Percentiles rank a stretch among this genome's conserved stretches.
These are phyloP conservation scores for Pneumocystis sp. DNA, from an alignment of 1,139 yeast species.

Conservation along the genomic window DNA sequence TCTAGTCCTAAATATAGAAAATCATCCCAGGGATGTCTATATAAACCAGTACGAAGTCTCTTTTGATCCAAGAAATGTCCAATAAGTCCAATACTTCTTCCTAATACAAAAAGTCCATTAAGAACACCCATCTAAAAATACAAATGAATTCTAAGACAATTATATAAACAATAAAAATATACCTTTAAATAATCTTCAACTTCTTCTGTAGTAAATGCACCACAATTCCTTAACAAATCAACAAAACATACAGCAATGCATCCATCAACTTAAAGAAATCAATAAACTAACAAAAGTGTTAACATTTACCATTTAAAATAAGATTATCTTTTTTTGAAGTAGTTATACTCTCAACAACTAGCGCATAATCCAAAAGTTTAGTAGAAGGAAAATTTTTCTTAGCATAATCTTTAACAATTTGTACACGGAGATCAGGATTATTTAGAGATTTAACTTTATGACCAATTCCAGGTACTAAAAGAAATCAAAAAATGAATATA, in stretches of 20 bases:
- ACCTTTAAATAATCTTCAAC: conserved; percentile 29
- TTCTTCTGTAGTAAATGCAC: conserved; percentile 32
- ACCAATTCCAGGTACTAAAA: conserved; percentile 33
- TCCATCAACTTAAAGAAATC: conserved; percentile 28
- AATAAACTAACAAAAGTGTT: not conserved
- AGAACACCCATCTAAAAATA: conserved; percentile 28
- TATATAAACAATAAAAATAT: not conserved
- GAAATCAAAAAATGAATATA: not conserved
- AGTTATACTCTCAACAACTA: conserved; percentile 36
- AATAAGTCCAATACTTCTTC: conserved; percentile 34
- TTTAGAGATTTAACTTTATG: conserved; percentile 35
- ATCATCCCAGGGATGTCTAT: conserved; percentile 37
- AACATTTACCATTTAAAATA: conserved; percentile 20
- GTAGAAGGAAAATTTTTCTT: conserved; percentile 33
- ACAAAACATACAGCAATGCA: conserved; percentile 34
- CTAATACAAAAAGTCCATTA: conserved; percentile 33
- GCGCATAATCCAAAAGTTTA: conserved; percentile 31
- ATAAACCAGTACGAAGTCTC: conserved; percentile 33
- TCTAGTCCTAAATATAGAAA: conserved; percentile 25
- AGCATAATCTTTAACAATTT: conserved; percentile 33
- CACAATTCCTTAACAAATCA: conserved; percentile 32
- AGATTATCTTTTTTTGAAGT: conserved; percentile 35
- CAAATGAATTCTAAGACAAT: not conserved
- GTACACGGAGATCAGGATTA: conserved; percentile 36
- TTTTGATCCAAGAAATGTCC: conserved; percentile 36